Evolutionary conservation across 345 rosid genomes (phyloP).

Genomic region (Eucalyptus polyanthemos): DNA sequence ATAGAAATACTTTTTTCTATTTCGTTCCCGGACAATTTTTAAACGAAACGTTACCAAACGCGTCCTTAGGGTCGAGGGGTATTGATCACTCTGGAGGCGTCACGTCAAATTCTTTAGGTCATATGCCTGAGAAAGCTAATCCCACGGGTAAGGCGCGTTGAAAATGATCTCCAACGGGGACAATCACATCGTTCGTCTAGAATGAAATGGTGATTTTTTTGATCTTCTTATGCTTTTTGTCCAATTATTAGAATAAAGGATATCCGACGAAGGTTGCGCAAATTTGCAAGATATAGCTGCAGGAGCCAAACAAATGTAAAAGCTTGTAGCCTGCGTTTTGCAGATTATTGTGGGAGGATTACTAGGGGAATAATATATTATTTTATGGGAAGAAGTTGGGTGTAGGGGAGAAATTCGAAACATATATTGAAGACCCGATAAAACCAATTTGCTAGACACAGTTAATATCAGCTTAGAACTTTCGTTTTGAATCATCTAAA

Average conservation of each 20-base stretch:
- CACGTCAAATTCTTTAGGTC: background rate
- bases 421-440: background rate
- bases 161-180: background rate
- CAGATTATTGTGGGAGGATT: background rate
- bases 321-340: background rate
- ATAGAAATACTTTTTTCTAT: too few species aligned
- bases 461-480: background rate
- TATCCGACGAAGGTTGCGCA: background rate
- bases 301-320: background rate
- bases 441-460: background rate
- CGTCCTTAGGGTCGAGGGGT: background rate
- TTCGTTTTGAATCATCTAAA: background rate
- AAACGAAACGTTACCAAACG: too few species aligned
- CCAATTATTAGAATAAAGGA: background rate
- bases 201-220: background rate
- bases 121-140: background rate
- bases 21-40: too few species aligned
- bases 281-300: background rate
- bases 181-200: background rate
- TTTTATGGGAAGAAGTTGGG: background rate
- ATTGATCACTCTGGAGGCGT: background rate
- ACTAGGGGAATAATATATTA: background rate
- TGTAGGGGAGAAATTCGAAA: background rate
- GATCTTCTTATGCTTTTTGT: background rate
- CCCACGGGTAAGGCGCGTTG: background rate